These are phyloP conservation scores for Linanthus parryae DNA, from an alignment of 148 eudicot species.

Conservation along the genomic window DNA sequence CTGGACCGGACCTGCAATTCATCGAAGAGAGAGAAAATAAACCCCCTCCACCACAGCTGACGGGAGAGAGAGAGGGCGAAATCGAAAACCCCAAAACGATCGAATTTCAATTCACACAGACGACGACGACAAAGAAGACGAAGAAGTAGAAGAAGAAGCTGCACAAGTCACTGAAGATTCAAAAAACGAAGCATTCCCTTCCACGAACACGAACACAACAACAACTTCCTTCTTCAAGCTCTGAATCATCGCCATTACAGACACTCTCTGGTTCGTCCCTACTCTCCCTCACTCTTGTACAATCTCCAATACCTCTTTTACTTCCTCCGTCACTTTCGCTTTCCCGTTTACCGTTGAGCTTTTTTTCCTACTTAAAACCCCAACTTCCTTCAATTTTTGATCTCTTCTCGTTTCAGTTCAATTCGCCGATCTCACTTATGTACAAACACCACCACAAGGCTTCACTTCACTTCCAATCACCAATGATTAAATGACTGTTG, in stretches of 20 bases:
- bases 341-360: neutral
- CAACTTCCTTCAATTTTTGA: conserved; percentile 17
- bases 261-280: neutral
- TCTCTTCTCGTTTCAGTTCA: conserved; percentile 20
- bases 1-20: too few relatives aligned
- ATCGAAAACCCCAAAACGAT: too few relatives aligned
- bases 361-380: neutral
- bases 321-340: neutral
- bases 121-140: conserved; percentile 17
- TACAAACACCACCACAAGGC: too few relatives aligned
- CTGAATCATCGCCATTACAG: neutral
- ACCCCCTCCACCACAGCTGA: too few relatives aligned
- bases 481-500: conserved; percentile 28
- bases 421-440: conserved; percentile 20
- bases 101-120: too few relatives aligned
- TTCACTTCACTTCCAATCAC: conserved; percentile 10
- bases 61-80: too few relatives aligned
- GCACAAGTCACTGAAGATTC: neutral
- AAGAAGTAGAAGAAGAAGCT: neutral
- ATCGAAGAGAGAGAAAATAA: too few relatives aligned
- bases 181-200: neutral
- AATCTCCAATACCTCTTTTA: neutral
- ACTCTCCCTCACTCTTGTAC: neutral
- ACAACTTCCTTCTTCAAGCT: neutral
- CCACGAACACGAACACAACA: neutral